Base-by-base conservation (phyloP, 2,329 filamentous ascomycete species). In the Epichloe uncinata region DNA sequence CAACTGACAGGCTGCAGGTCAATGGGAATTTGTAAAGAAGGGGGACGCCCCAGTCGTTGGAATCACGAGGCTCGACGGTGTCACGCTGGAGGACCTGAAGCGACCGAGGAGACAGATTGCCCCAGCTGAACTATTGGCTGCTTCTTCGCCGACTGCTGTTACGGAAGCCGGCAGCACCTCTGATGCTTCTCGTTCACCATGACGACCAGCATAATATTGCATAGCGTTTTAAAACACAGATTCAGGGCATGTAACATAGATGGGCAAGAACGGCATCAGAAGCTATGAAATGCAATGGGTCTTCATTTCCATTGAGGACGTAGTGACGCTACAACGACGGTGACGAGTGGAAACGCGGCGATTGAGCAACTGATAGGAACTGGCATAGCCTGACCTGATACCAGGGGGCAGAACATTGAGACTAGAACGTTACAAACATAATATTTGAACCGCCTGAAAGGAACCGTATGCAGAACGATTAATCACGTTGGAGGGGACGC, bases 1-100 rank as follows among this genome's bases (percentile, higher is more conserved):
- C 56, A 15, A 47, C 61, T 64, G 55, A 65, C 49, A 43, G 13
- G 22, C 13, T 45, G 13, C 50, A 85, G 85, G 86, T 2, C 74
- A 85, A 63, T 98, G 88, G 72, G 89, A 96, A 63, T 95, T 97
- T 63, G 89, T 96, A 35, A 88, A 84, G 73, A 96, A 87, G 69
- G 89, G 89, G 88, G 93, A 96, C 60, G 75, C 89, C 3, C 82
- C 93, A 0, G 79, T 95, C 37, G 91, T 98, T 63, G 93, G 93
- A 33, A 81, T 96, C 55, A 97, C 90, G 18, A 96, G 95, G 68
- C 70, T 98, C 49, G 80, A 88, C 52, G 89, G 89, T 8, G 67
- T 95, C 30, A 95, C 89, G 20, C 68, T 91, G 60, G 87, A 91
- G 58, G 83, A 85, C 41, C 70, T 98, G 63, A 93, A 88, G 73